These are phyloP conservation scores for Pseudogymnoascus pannorum DNA, from an alignment of 2,329 filamentous ascomycete genomes.

Conservation along the genomic window DNA sequence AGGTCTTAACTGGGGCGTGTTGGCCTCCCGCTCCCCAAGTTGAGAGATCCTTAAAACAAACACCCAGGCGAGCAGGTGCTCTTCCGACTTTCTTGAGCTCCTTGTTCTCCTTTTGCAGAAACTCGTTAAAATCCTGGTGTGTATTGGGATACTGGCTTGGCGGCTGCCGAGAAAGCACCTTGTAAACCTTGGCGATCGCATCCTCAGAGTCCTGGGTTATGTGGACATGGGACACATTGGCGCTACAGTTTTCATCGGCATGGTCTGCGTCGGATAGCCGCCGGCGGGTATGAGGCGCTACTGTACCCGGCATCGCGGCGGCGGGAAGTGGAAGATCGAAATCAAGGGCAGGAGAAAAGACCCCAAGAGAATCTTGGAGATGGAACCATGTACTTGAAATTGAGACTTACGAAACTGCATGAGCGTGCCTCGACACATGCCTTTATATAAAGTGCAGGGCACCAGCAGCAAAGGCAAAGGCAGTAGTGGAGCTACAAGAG, in stretches of 20 bases:
- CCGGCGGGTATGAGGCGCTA: not conserved
- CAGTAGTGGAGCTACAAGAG: not conserved
- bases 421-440: not conserved
- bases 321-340: not conserved
- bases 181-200: not conserved
- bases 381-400: not conserved
- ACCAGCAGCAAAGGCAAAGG: not conserved
- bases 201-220: conserved; percentile 1
- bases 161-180: not conserved
- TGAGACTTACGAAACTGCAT: not conserved
- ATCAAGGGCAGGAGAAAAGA: not conserved
- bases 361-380: not conserved
- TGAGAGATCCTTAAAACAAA: not conserved
- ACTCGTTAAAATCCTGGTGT: not conserved
- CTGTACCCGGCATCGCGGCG: not conserved
- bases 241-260: not conserved
- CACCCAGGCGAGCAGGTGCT: not conserved
- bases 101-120: not conserved
- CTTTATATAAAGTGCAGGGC: not conserved
- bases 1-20: not conserved
- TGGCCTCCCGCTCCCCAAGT: not conserved
- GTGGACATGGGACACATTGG: not conserved
- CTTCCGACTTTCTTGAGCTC: not conserved
- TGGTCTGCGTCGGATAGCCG: not conserved
- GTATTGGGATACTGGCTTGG: not conserved